Base-by-base conservation (phyloP, 768 basidiomycete species). In the Candolleomyces efflorescens region DNA sequence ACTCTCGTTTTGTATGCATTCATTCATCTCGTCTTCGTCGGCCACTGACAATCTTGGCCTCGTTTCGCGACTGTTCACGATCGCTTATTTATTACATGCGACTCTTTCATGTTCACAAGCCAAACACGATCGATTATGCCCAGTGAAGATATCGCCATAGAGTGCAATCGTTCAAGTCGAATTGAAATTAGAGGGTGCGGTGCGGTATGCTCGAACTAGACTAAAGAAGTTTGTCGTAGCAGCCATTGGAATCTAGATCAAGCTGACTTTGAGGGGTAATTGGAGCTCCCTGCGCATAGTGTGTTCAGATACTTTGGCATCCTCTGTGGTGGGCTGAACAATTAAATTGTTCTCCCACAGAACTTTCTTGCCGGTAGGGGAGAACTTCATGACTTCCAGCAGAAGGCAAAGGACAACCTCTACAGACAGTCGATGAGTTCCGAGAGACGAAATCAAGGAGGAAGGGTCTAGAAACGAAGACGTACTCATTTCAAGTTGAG, bases 401-500 rank as follows among this genome's bases (percentile, higher is more conserved):
- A 63, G 55, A 7, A 57, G 39, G 43, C 51, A 59, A 9, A 63
- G 55, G 5, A 63, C 48, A 18, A 61, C 53, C 58, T 63, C 62
- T 32, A 32, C 32, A 32, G 32, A 32, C 6, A 11, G 11, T 5
- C 7, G 32, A 32, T 32, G 32, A 32, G 32, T 32, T 32, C 5
- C 61, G 53, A 48, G 23, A 7, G 18, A 22, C 22, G 46, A 13
- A 20, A 1, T 20, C n/a, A 24, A 24, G 4, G 46, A 26, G 3
- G 1, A 2, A 48, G n/a, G n/a, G n/a, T 48, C n/a, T 22, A 48
- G 46, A 20, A 5, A 51, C 2, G 11, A 26, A 3, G 12, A 58
- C 66, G 22, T 39, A 69, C 69, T 70, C 69, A 70, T 68, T 59
- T 70, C 68, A 17, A 70, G 58, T 47, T 70, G 69, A 32, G 69